These are phyloP conservation scores for Cordyceps javanica DNA, from an alignment of 2,329 filamentous ascomycete species.

Conservation along the genomic window DNA sequence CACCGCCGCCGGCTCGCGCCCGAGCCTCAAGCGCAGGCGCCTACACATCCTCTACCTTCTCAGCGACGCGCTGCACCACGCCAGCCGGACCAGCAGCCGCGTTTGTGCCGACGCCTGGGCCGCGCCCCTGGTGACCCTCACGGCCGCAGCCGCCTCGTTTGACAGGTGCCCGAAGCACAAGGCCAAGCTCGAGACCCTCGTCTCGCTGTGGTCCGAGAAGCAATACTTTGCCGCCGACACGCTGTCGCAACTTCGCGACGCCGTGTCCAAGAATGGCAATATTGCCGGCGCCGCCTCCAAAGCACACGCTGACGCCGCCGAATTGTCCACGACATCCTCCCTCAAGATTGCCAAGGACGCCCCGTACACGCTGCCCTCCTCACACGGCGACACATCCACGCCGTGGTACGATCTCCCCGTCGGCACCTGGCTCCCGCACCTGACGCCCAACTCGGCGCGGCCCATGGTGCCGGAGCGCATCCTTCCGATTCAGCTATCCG, in stretches of 20 bases:
- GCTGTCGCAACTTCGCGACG: slow-evolving; percentile 53
- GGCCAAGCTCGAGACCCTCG: slow-evolving; percentile 55
- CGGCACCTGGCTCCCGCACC: slow-evolving; percentile 71
- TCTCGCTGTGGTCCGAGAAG: slow-evolving; percentile 66
- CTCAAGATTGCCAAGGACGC: slow-evolving; percentile 43
- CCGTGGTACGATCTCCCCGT: slow-evolving; percentile 81
- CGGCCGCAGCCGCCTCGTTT: slow-evolving; percentile 51
- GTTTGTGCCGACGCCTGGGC: slow-evolving; percentile 53
- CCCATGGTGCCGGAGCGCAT: slow-evolving; percentile 68
- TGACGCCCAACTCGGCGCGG: slow-evolving; percentile 67
- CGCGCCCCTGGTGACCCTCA: slow-evolving; percentile 54
- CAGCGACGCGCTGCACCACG: slow-evolving; percentile 71
- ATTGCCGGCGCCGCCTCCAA: neutral
- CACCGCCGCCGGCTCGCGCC: too few species aligned
- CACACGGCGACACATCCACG: slow-evolving; percentile 66
- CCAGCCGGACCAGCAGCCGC: slow-evolving; percentile 43
- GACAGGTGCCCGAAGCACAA: slow-evolving; percentile 59
- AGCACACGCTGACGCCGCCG: slow-evolving; percentile 17
- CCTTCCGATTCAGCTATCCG: slow-evolving; percentile 62
- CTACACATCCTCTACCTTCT: slow-evolving; percentile 73
- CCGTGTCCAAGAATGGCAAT: slow-evolving; percentile 34
- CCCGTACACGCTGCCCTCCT: slow-evolving; percentile 66
- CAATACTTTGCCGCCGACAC: slow-evolving; percentile 52
- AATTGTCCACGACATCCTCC: slow-evolving; percentile 15
- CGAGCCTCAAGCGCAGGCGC: slow-evolving; percentile 60